Conservation (phyloP, 2,329 filamentous ascomycete genomes). For the Penicillium sp. region DNA sequence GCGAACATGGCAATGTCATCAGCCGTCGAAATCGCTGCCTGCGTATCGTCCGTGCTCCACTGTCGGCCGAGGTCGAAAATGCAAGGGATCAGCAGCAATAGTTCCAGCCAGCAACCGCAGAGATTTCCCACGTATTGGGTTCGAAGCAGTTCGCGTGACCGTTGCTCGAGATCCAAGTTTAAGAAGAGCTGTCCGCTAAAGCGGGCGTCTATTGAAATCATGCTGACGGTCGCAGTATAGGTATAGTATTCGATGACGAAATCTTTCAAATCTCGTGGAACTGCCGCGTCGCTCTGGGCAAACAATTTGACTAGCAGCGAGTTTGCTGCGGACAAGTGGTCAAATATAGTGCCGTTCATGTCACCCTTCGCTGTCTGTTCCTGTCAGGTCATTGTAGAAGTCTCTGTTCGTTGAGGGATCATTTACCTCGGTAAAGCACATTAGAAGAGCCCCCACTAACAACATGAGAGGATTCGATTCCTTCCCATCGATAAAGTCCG, state of each 20-base stretch:
- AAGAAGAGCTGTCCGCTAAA: slow-evolving; percentile 29
- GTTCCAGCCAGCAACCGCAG: slow-evolving; percentile 33
- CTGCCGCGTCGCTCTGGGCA: slow-evolving; percentile 29
- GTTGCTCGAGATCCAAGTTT: slow-evolving; percentile 46
- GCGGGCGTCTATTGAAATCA: slow-evolving; percentile 44
- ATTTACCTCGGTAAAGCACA: slow-evolving; percentile 48
- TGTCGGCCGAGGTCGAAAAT: slow-evolving; percentile 36
- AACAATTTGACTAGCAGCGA: slow-evolving; percentile 42
- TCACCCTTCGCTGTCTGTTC: slow-evolving; percentile 44
- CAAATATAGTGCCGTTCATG: slow-evolving; percentile 46
- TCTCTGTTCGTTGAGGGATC: not conserved
- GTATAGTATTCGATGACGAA: slow-evolving; percentile 51
- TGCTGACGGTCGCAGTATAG: slow-evolving; percentile 48
- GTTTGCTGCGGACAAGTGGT: slow-evolving; percentile 47
- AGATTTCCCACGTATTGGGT: slow-evolving; percentile 31
- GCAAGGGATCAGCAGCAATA: slow-evolving; percentile 30
- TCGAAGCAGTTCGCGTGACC: slow-evolving; percentile 27
- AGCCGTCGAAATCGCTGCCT: slow-evolving; percentile 29
- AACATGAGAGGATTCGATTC: slow-evolving; percentile 39
- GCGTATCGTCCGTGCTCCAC: slow-evolving; percentile 30
- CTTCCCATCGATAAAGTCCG: slow-evolving; percentile 31
- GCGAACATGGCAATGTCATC: slow-evolving; percentile 47
- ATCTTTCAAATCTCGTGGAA: slow-evolving; percentile 41
- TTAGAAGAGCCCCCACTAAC: slow-evolving; percentile 45
- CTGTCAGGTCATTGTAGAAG: not conserved